These are phyloP conservation scores for Dactylonectria macrodidyma DNA, from an alignment of 2,329 filamentous ascomycete genomes.

Conservation along the genomic window DNA sequence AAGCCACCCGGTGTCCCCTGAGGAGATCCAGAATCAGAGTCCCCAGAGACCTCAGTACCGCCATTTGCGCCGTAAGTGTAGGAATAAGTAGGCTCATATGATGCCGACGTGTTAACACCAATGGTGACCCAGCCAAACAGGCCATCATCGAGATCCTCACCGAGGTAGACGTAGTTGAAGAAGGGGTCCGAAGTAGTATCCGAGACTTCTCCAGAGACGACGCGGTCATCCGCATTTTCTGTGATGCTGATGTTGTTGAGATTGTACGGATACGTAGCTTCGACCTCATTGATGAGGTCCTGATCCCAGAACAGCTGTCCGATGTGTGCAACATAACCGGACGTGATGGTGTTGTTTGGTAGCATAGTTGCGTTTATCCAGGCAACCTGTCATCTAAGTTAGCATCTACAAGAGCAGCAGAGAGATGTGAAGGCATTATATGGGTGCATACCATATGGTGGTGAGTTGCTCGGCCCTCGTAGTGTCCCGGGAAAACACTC, in stretches of 20 bases:
- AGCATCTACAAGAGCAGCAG: conserved; percentile 19
- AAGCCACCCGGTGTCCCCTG: no score
- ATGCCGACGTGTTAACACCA: conserved; percentile 21
- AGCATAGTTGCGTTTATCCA: no score
- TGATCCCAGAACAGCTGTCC: conserved; percentile 74
- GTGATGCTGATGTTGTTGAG: conserved; percentile 59
- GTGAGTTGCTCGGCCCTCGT: conserved; percentile 53
- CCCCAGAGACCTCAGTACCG: no score
- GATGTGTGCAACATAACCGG: conserved; percentile 65
- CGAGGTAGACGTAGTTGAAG: conserved; percentile 15
- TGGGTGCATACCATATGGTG: conserved; percentile 50
- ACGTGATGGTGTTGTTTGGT: conserved; percentile 61
- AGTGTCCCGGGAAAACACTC: conserved; percentile 55
- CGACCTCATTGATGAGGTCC: conserved; percentile 63
- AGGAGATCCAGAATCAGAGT: no score
- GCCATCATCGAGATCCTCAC: conserved; percentile 1
- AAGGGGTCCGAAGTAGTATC: conserved; percentile 15
- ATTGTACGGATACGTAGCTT: conserved; percentile 59
- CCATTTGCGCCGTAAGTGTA: no score
- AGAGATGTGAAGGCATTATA: conserved; percentile 49
- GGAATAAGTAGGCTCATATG: no score
- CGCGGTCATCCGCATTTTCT: conserved; percentile 63
- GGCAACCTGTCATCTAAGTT: no score
- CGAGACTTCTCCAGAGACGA: background rate
- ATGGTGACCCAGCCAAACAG: conserved; percentile 25